Evolutionary conservation across 768 basidiomycete genomes (phyloP), one percentile per base, ranked within the genome.

Genomic region (Podaxis carcinomalis): DNA sequence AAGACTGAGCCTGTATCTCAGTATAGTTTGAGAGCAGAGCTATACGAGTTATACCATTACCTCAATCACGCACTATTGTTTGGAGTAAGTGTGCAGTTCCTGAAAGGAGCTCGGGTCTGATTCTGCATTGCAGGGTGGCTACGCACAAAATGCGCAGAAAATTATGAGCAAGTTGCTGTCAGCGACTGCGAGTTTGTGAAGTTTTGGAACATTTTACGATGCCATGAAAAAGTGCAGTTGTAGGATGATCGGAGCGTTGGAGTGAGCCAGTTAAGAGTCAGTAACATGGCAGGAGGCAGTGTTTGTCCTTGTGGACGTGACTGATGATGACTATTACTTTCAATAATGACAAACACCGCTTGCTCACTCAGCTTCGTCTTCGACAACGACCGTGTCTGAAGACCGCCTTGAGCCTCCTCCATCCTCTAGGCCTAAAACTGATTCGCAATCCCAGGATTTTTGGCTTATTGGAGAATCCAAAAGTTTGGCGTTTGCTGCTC

Each of bases 41-140:
- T 92, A n/a, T 92, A 93, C 65, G 83, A 90, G 70, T 72, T 92
- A 27, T 93, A 89, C 64, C 91, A 93, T 71, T 90, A 91, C 67
- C 73, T 92, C 64, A 93, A 93, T 66, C 91, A 93, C 67, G 90
- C 90, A 0, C 74, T 90, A 4, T 69, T 93, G 4, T 92, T 92
- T 67, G 89, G 89, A 62, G 90, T 91, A 68, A 75, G 87, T 76
- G 36, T 46, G 66, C 73, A 27, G 14, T 7, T 7, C 59, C 36
- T 46, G 7, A 23, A 14, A 27, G 21, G 23, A 19, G 9, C 27
- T 44, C n/a, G 21, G 23, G 25, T 53, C 47, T 23, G 46, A 36
- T 46, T 16, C 6, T 27, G 7, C 2, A 11, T 62, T 76, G 3
- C 64, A 89, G 77, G 75, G 73, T 16, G 74, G 78, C 59, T 90